phyloP scores from a whole-genome alignment of 371 early-diverging fungal species.

The Rhizopus delemar region DNA sequence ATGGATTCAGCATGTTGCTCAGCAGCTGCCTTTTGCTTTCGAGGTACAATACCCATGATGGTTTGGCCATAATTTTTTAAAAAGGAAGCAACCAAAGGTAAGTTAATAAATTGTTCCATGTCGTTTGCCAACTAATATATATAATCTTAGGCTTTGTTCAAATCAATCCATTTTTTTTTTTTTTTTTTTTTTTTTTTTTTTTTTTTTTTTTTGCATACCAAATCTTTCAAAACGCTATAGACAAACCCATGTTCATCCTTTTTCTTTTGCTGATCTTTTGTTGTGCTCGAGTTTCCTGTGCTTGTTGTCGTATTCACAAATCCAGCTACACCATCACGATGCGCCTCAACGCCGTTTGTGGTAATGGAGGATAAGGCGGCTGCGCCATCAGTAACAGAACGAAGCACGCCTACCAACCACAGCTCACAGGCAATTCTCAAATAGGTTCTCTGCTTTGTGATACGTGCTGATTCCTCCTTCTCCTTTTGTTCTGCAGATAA shows the following conservation, averaged over 20 bases:
- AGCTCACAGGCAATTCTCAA: slow-evolving; percentile 82
- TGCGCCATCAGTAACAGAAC: slow-evolving; percentile 69
- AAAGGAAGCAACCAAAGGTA: slow-evolving; percentile 78
- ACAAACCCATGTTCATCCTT: slow-evolving; percentile 35
- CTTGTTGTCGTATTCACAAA: slow-evolving; percentile 29
- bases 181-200: not conserved
- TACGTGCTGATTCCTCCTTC: slow-evolving; percentile 78
- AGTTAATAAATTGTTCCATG: slow-evolving; percentile 63
- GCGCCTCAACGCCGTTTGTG: slow-evolving; percentile 45
- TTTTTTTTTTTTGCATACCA: slow-evolving; percentile 27
- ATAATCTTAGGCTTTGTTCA: not conserved
- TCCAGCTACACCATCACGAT: slow-evolving; percentile 60
- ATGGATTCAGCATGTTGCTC: slow-evolving; percentile 45
- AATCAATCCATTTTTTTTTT: not conserved
- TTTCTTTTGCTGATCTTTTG: slow-evolving; percentile 28
- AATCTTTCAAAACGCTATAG: slow-evolving; percentile 40
- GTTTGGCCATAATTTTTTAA: slow-evolving; percentile 68
- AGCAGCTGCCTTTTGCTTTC: slow-evolving; percentile 53
- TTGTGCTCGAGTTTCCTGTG: not conserved
- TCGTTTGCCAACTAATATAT: slow-evolving; percentile 45
- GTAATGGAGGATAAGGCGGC: slow-evolving; percentile 51
- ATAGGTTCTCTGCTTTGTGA: slow-evolving; percentile 68
- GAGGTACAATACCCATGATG: slow-evolving; percentile 53
- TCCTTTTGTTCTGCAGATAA: slow-evolving; percentile 80
- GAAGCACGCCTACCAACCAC: slow-evolving; percentile 79